Conservation (phyloP, 2,329 filamentous ascomycete species). For the Allantophomopsis lycopodina region DNA sequence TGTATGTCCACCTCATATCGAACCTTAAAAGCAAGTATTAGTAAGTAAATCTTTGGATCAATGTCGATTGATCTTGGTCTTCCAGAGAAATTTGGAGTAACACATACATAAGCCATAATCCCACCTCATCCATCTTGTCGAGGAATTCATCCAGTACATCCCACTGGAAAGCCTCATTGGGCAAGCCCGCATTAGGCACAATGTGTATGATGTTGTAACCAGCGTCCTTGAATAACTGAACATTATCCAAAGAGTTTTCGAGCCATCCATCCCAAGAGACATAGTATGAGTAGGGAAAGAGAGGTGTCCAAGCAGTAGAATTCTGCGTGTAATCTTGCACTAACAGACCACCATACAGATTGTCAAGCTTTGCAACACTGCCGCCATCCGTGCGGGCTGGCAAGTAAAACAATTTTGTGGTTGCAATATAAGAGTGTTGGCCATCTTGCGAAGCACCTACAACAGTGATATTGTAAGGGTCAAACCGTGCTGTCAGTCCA, state of each 20-base stretch:
- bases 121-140: constrained; percentile 25
- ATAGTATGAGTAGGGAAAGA: constrained; percentile 33
- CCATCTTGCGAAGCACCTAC: constrained; percentile 17
- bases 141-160: constrained; percentile 24
- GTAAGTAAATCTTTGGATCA: too few species aligned
- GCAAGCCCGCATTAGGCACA: constrained; percentile 22
- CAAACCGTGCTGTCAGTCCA: constrained; percentile 13
- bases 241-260: constrained; percentile 19
- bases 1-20: too few species aligned
- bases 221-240: constrained; percentile 22
- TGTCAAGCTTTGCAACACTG: constrained; percentile 31
- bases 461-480: constrained; percentile 23
- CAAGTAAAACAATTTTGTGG: constrained; percentile 23
- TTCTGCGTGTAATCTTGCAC: constrained; percentile 20
- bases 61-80: too few species aligned
- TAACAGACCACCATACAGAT: constrained; percentile 28
- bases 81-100: too few species aligned
- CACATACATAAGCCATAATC: constrained; percentile 28
- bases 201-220: constrained; percentile 34
- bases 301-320: constrained; percentile 17
- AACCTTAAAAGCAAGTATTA: too few species aligned
- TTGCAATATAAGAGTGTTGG: constrained; percentile 20
- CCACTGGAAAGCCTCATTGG: constrained; percentile 23
- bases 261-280: constrained; percentile 23
- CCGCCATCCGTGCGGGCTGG: constrained; percentile 26